Conservation (phyloP, 2,329 filamentous ascomycete species). For the Pseudogymnoascus sp. region DNA sequence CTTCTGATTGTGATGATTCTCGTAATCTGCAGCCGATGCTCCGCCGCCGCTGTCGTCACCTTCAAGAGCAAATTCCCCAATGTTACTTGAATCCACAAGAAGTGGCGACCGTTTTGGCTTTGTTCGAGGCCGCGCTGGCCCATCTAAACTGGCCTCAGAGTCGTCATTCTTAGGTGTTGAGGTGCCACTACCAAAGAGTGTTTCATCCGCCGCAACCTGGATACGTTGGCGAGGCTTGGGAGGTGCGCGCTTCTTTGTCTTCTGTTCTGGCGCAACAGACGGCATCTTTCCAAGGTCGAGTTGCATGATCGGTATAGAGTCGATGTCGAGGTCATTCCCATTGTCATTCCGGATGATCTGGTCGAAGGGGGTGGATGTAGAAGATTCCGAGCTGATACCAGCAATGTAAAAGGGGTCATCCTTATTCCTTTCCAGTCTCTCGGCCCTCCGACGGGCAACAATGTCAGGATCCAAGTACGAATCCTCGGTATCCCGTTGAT, state of each 20-base stretch:
- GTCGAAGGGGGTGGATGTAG: conserved; percentile 68
- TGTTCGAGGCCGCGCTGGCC: conserved; percentile 39
- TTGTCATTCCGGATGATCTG: conserved; percentile 66
- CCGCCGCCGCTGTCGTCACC: conserved; percentile 33
- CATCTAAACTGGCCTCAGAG: conserved; percentile 44
- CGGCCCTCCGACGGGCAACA: conserved; percentile 62
- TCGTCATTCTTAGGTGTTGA: conserved; percentile 44
- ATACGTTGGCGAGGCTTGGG: conserved; percentile 49
- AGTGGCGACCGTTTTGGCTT: conserved; percentile 58
- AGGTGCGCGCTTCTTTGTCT: conserved; percentile 28
- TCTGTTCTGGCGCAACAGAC: conserved; percentile 15
- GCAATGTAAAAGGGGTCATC: conserved; percentile 96
- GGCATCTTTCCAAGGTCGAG: conserved; percentile 60
- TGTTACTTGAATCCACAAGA: conserved; percentile 77
- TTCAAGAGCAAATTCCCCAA: conserved; percentile 64
- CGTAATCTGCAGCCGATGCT: conserved; percentile 44
- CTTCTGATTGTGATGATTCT: conserved; percentile 48
- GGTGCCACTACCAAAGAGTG: conserved; percentile 46
- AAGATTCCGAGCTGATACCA: conserved; percentile 42
- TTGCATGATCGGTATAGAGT: conserved; percentile 93
- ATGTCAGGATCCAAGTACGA: conserved; percentile 65
- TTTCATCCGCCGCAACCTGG: conserved; percentile 66
- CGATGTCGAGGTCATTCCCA: conserved; percentile 75
- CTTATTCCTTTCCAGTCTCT: conserved; percentile 71
- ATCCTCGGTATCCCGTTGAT: conserved; percentile 53